Evolutionary conservation across 2,329 filamentous ascomycete species (phyloP).

Genomic region (Penicillium sclerotiorum): DNA sequence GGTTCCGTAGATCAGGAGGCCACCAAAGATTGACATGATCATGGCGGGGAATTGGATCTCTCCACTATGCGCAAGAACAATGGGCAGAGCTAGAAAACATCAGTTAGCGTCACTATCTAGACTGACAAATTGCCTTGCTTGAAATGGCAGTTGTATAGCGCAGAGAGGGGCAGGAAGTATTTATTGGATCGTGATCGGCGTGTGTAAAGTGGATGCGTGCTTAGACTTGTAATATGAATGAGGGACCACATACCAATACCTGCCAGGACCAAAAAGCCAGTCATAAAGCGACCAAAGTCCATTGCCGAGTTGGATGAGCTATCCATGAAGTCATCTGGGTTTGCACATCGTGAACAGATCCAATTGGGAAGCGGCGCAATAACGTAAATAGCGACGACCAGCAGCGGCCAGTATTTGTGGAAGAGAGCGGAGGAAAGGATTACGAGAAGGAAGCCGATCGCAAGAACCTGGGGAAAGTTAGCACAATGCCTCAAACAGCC

Average conservation of each 20-base stretch:
- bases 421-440: constrained; percentile 97
- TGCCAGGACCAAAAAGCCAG: constrained; percentile 95
- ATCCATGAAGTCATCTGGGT: constrained; percentile 95
- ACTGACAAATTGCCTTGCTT: background rate
- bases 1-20: constrained; percentile 92
- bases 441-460: constrained; percentile 97
- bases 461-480: constrained; percentile 67
- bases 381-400: constrained; percentile 95
- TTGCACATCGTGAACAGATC: constrained; percentile 85
- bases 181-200: too few species aligned
- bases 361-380: constrained; percentile 94
- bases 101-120: constrained; percentile 14
- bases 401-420: constrained; percentile 89
- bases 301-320: constrained; percentile 79
- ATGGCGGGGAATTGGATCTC: constrained; percentile 84
- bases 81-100: constrained; percentile 70
- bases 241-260: constrained; percentile 74
- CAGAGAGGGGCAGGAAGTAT: background rate
- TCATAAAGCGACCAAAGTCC: constrained; percentile 91
- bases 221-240: background rate
- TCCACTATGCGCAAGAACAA: constrained; percentile 82
- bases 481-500: background rate
- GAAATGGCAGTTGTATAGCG: background rate
- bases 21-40: constrained; percentile 92
- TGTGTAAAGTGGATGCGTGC: background rate